Conservation (phyloP, 345 rosid species). For the Brassica carinata region DNA sequence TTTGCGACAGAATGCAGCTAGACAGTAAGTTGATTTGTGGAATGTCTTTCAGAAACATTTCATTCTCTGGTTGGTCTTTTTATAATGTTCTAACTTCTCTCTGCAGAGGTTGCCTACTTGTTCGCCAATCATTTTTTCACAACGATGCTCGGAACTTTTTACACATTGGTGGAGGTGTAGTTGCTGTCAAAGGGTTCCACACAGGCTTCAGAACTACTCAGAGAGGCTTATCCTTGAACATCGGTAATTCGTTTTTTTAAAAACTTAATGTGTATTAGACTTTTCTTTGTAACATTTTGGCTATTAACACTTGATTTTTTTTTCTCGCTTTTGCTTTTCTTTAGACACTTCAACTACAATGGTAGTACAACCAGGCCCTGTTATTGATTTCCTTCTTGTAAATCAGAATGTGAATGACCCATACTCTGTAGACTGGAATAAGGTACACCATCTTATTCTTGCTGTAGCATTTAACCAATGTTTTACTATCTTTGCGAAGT, state of each 20-base stretch:
- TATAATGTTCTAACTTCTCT: neutral
- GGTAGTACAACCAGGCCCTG: conserved; percentile 43
- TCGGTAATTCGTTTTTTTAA: conserved; percentile 22
- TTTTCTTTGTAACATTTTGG: conserved; percentile 14
- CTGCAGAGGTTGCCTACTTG: conserved; percentile 77
- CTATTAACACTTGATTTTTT: neutral
- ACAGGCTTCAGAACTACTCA: conserved; percentile 44
- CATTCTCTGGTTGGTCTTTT: neutral
- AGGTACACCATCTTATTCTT: conserved; percentile 28
- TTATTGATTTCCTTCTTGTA: conserved; percentile 30
- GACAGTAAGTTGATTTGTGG: conserved; percentile 54
- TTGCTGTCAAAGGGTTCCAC: conserved; percentile 42
- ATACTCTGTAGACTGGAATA: conserved; percentile 20
- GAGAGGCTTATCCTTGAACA: conserved; percentile 45
- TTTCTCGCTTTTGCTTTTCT: neutral
- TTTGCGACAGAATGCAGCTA: conserved; percentile 88
- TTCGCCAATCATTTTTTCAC: conserved; percentile 43
- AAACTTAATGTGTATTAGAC: neutral
- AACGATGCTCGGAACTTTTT: conserved; percentile 21
- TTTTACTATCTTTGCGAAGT: conserved; percentile 6
- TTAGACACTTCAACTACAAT: conserved; percentile 42
- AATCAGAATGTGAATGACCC: conserved; percentile 35
- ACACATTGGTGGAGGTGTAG: conserved; percentile 37
- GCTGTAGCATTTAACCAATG: neutral
- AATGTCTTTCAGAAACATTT: neutral